phyloP scores from a whole-genome alignment of 768 basidiomycete genomes.

The Boletus sensibilis region DNA sequence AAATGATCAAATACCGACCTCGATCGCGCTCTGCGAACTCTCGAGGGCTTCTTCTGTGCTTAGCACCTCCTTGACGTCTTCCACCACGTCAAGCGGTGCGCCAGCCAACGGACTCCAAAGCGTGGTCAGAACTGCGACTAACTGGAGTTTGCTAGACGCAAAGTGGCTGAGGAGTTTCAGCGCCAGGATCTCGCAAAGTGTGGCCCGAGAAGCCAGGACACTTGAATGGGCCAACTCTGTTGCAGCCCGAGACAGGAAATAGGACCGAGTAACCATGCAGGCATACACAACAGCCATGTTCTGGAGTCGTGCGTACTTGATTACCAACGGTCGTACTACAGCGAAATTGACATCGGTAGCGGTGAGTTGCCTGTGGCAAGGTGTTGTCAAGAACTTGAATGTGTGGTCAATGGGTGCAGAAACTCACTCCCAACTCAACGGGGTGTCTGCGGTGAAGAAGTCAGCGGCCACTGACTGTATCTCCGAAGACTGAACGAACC shows the following conservation, averaged over 20 bases:
- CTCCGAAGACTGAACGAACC: conserved; percentile 18
- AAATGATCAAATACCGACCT: conserved; percentile 50
- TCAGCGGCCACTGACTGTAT: background rate
- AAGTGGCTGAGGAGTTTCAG: conserved; percentile 81
- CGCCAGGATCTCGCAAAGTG: conserved; percentile 84
- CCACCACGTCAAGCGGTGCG: conserved; percentile 61
- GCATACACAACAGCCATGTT: conserved; percentile 76
- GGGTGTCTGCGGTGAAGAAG: conserved; percentile 48
- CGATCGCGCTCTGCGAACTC: conserved; percentile 78
- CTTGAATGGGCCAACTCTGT: conserved; percentile 75
- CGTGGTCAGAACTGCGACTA: conserved; percentile 74
- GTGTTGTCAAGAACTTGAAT: conserved; percentile 4
- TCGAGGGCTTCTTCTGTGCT: conserved; percentile 56
- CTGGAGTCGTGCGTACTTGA: conserved; percentile 73
- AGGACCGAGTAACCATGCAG: conserved; percentile 73
- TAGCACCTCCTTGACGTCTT: conserved; percentile 59
- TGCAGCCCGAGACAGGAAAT: conserved; percentile 70
- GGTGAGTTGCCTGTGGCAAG: conserved; percentile 61
- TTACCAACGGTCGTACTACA: conserved; percentile 72
- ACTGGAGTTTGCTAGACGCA: conserved; percentile 70
- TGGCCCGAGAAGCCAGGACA: conserved; percentile 69
- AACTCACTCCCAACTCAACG: conserved; percentile 79
- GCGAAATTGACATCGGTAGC: conserved; percentile 82
- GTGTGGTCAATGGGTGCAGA: background rate
- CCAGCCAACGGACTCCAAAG: conserved; percentile 86